These are phyloP conservation scores for Diplodia sapinea DNA, from an alignment of 2,329 filamentous ascomycete genomes.

Conservation along the genomic window DNA sequence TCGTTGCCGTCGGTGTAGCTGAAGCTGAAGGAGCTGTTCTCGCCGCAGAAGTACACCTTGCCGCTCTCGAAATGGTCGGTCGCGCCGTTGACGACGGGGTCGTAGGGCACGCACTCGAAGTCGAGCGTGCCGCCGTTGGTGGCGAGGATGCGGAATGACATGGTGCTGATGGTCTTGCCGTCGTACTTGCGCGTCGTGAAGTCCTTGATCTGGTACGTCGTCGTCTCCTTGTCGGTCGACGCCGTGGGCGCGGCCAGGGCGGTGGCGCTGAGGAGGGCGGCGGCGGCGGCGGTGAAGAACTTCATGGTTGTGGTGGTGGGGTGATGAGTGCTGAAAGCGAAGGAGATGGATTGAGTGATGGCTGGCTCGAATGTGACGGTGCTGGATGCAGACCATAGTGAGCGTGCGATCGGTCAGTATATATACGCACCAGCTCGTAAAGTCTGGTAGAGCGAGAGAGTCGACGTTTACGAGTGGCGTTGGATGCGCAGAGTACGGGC, in stretches of 20 bases:
- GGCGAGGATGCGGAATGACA: slow-evolving; percentile 21
- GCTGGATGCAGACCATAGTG: too few species aligned
- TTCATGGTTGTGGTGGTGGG: slow-evolving; percentile 1
- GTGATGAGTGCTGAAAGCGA: not conserved
- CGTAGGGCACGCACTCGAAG: slow-evolving; percentile 21
- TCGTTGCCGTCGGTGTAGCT: slow-evolving; percentile 14
- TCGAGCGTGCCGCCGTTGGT: slow-evolving; percentile 21
- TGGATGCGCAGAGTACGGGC: too few species aligned
- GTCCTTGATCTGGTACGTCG: slow-evolving; percentile 12
- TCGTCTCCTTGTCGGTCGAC: slow-evolving; percentile 1
- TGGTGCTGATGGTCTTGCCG: slow-evolving; percentile 20
- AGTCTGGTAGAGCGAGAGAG: too few species aligned
- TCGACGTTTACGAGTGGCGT: too few species aligned
- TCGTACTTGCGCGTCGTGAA: slow-evolving; percentile 19
- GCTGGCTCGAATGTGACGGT: too few species aligned
- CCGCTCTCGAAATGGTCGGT: slow-evolving; percentile 3
- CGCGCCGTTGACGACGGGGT: not conserved
- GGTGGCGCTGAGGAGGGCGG: slow-evolving; percentile 1
- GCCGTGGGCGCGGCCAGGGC: not conserved
- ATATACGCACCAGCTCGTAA: too few species aligned
- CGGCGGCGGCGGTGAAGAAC: slow-evolving; percentile 2
- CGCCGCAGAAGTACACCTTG: slow-evolving; percentile 18
- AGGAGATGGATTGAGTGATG: not conserved
- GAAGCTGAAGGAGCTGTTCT: slow-evolving; percentile 24
- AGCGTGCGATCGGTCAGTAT: too few species aligned